A percentile compares a stretch with the other conserved stretches of the same genome.
phyloP scores from a whole-genome alignment of 495 filamentous ascomycete genomes.

The Neurospora sp. region DNA sequence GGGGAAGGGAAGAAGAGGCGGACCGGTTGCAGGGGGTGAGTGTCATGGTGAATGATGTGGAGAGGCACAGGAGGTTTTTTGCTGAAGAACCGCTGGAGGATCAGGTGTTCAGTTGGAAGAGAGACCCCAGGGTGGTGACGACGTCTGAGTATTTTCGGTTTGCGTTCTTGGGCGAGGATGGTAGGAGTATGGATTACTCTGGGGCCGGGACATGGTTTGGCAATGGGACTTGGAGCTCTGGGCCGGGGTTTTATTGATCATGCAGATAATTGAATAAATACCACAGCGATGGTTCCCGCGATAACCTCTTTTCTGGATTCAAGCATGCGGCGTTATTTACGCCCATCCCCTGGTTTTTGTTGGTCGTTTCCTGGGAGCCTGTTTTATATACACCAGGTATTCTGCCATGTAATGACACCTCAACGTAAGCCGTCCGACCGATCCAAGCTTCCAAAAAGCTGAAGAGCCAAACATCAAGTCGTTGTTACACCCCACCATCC shows the following conservation, averaged over 20 bases:
- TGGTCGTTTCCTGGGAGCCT: background rate
- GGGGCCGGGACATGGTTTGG: constrained; percentile 20
- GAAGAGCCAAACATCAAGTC: too few relatives aligned
- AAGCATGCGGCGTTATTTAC: background rate
- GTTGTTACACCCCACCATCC: background rate
- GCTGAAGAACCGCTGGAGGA: constrained; percentile 8
- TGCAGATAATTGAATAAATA: background rate
- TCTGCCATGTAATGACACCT: too few relatives aligned
- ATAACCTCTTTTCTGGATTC: background rate
- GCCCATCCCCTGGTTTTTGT: background rate
- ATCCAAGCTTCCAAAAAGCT: background rate
- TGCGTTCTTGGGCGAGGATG: constrained; percentile 7
- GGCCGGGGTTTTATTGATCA: constrained; percentile 11
- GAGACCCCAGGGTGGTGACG: constrained; percentile 1
- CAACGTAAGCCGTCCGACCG: background rate
- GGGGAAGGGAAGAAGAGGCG: background rate
- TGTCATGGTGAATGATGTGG: constrained; percentile 22
- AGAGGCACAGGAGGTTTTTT: constrained; percentile 18
- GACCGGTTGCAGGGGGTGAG: constrained; percentile 12
- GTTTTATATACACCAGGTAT: too few relatives aligned
- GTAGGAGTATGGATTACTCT: constrained; percentile 11
- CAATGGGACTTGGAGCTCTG: constrained; percentile 18
- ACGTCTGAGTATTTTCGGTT: constrained; percentile 19
- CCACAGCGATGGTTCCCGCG: background rate
- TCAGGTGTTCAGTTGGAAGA: constrained; percentile 13